Percentiles rank a stretch among this genome's conserved stretches.
phyloP scores from a whole-genome alignment of 768 basidiomycete species.

The Hortiboletus campestris region DNA sequence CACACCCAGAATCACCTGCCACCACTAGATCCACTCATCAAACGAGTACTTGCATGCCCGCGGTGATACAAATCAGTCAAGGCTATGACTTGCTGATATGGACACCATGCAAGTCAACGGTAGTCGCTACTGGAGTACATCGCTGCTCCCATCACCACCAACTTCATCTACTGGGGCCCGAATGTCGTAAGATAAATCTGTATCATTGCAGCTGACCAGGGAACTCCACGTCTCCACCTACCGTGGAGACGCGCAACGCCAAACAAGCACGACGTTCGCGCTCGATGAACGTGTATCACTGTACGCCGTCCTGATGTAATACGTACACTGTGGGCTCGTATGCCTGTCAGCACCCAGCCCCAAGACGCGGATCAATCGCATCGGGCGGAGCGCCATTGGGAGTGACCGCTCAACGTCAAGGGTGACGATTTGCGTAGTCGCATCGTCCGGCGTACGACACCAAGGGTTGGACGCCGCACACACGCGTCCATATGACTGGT shows the following conservation, averaged over 20 bases:
- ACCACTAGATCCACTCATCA: conserved; percentile 1
- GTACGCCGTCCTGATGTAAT: too few relatives aligned
- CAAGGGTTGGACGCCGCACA: conserved; percentile 6
- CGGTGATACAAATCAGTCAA: conserved; percentile 7
- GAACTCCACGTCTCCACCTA: neutral
- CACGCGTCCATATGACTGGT: conserved; percentile 2
- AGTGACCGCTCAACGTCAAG: neutral
- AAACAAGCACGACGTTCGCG: neutral
- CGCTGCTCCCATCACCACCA: neutral
- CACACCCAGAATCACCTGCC: neutral
- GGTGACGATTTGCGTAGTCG: neutral
- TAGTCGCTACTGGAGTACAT: neutral
- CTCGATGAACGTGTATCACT: conserved; percentile 7
- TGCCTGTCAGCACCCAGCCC: neutral
- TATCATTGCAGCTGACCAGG: neutral
- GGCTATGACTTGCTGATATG: conserved; percentile 19
- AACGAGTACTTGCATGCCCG: neutral
- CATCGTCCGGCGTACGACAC: neutral
- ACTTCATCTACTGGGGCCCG: neutral
- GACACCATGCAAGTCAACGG: neutral
- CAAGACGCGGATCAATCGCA: conserved; percentile 1
- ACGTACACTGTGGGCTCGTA: neutral
- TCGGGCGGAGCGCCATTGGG: conserved; percentile 9
- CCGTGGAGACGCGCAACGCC: conserved; percentile 2
- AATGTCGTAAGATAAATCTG: neutral